A percentile compares a stretch with the other conserved stretches of the same genome.
These are phyloP conservation scores for Crotalaria pallida DNA, from an alignment of 306 rosid species.

Conservation along the genomic window DNA sequence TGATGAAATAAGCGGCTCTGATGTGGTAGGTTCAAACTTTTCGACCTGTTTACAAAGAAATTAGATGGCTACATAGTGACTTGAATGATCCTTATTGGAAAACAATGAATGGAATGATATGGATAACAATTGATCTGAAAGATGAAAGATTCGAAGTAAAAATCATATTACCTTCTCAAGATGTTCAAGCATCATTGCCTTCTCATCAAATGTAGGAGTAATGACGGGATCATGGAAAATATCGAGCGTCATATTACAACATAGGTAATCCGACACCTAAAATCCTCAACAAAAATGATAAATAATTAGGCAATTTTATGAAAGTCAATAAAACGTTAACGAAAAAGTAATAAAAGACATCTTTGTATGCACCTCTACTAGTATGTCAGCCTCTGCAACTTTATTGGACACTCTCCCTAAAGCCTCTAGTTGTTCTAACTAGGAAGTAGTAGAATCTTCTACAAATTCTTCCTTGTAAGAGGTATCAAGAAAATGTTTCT, in stretches of 20 bases:
- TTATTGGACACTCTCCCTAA: conserved; percentile 41
- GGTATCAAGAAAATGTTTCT: conserved; percentile 18
- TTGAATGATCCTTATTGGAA: no score
- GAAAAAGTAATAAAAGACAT: neutral
- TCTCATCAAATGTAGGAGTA: conserved; percentile 73
- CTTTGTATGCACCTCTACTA: conserved; percentile 39
- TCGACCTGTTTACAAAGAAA: conserved; percentile 51
- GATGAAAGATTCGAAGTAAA: conserved; percentile 3
- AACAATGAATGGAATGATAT: neutral
- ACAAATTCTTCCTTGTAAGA: conserved; percentile 50
- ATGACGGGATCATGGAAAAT: conserved; percentile 71
- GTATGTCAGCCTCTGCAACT: conserved; percentile 44
- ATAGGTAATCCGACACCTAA: conserved; percentile 73
- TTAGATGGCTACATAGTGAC: neutral
- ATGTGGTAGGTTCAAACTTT: conserved; percentile 52
- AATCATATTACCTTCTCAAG: conserved; percentile 52
- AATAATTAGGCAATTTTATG: neutral
- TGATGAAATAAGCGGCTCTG: conserved; percentile 40
- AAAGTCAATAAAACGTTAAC: neutral
- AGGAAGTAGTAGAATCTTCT: conserved; percentile 44
- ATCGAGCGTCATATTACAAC: conserved; percentile 70
- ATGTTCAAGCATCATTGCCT: conserved; percentile 60
- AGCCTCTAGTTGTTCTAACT: conserved; percentile 31
- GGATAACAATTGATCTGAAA: neutral
- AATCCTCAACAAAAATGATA: conserved; percentile 8